Percentiles rank a stretch among this genome's conserved stretches.
Evolutionary conservation across 805 yeast genomes (phyloP).

Genomic region (Cyberlindnera saturnus): DNA sequence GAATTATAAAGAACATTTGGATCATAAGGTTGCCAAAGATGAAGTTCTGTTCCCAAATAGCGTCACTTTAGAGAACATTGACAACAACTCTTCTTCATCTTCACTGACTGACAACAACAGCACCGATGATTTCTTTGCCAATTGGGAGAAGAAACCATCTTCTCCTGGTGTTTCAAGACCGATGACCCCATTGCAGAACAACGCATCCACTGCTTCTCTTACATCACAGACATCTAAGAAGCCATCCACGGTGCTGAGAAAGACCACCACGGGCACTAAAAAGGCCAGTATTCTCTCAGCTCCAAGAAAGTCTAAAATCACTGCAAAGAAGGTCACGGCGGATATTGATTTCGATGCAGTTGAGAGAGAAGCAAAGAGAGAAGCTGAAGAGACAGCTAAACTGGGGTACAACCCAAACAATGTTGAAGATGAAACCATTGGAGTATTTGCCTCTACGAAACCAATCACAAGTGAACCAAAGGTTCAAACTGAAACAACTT

Average conservation of each 20-base stretch:
- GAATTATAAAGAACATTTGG: conserved; percentile 75
- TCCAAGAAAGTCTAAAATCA: conserved; percentile 48
- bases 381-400: conserved; percentile 55
- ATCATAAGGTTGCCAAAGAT: conserved; percentile 61
- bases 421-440: conserved; percentile 8
- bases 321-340: conserved; percentile 52
- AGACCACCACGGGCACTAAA: conserved; percentile 25
- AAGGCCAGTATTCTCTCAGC: conserved; percentile 45
- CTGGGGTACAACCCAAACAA: conserved; percentile 38
- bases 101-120: conserved; percentile 34
- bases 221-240: conserved; percentile 17
- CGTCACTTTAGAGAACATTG: conserved; percentile 55
- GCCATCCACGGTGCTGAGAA: conserved; percentile 26
- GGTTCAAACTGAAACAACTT: conserved; percentile 1
- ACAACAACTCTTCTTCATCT: conserved; percentile 26
- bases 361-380: conserved; percentile 76
- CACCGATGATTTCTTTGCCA: conserved; percentile 83
- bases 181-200: conserved; percentile 16
- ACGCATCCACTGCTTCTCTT: conserved; percentile 6
- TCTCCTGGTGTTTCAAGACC: conserved; percentile 29
- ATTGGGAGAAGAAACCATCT: conserved; percentile 67
- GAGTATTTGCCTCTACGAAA: conserved; percentile 7
- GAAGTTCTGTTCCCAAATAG: conserved; percentile 65
- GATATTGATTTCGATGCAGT: conserved; percentile 58
- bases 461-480: conserved; percentile 20